A percentile compares a stretch with the other conserved stretches of the same genome.
Conservation (phyloP, 2,329 filamentous ascomycete species). For the Cryoendolithus antarcticus region DNA sequence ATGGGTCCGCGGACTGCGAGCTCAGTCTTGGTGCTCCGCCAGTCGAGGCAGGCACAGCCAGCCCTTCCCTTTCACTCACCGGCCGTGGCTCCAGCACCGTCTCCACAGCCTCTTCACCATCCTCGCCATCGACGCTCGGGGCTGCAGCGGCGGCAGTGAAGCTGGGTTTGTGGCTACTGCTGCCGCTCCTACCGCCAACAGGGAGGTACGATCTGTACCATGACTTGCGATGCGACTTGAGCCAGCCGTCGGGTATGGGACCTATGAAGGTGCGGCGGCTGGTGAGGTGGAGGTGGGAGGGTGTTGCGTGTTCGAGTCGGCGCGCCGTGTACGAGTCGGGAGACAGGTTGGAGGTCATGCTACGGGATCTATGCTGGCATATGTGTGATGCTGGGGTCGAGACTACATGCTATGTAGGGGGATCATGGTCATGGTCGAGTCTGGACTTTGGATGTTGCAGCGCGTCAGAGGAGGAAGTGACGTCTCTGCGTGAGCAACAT, state of each 20-base stretch:
- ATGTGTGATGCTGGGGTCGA: no score
- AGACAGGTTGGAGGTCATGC: conserved; percentile 8
- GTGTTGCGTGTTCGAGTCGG: conserved; percentile 42
- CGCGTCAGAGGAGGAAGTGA: no score
- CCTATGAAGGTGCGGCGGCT: conserved; percentile 52
- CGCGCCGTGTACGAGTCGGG: conserved; percentile 27
- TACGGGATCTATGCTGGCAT: no score
- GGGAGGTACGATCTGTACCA: conserved; percentile 46
- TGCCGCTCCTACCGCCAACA: conserved; percentile 13
- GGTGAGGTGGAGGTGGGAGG: conserved; percentile 50
- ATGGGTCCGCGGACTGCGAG: conserved; percentile 3
- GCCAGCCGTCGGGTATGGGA: conserved; percentile 53
- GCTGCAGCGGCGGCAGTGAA: conserved; percentile 19
- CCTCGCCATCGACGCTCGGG: conserved; percentile 4
- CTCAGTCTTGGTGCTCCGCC: not conserved
- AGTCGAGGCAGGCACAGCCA: not conserved
- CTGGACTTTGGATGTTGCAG: no score
- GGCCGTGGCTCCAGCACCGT: not conserved
- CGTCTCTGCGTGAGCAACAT: no score
- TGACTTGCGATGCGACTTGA: conserved; percentile 48
- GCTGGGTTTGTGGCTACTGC: conserved; percentile 2
- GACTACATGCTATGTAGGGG: no score
- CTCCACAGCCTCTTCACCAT: not conserved
- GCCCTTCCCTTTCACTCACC: not conserved
- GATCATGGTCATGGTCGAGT: no score